Evolutionary conservation across 352 stramenopile genomes (phyloP), one percentile per base, ranked within the genome.

Genomic region (Poterioochromonas sp.): DNA sequence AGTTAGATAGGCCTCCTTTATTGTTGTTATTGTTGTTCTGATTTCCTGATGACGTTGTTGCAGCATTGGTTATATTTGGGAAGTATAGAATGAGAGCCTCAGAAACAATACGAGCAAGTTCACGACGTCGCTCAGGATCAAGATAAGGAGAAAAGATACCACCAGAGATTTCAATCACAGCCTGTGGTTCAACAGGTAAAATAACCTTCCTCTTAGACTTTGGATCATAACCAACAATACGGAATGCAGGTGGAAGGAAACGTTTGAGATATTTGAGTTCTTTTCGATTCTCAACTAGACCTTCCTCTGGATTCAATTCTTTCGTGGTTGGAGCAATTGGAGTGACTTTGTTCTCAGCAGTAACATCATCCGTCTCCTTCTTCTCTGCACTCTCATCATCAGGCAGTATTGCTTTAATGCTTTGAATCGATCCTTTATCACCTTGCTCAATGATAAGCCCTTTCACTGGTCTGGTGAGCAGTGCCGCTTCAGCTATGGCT

Each of bases 181-280:
- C 71, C 39, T 78, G 43, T 22, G 71, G 71, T 53, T 37, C 2
- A 12, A 78, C 47, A 2, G 11, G 2, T n/a, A 78, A 29, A 29
- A 69, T 5, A 20, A 65, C 3, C 32, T 65, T 63, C 47, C 35
- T 64, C 26, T 49, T 64, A 34, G 71, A 15, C 20, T 43, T 40
- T 35, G 49, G 71, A 51, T 78, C 71, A 39, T 69, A 78, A 41
- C 49, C 71, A 35, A 78, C 71, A 34, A 78, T 40, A 51, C 71
- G 41, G 29, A 78, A 68, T 2, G 71, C 43, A 44, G 71, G 49
- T 26, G 71, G 47, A 18, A 49, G 29, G 29, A 69, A 68, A 8
- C 32, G n/a, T 1, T 41, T 3, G 0, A 78, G 18, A 34, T 34
- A 8, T 32, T 71, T 22, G 3, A 43, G 11, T 3, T 26, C 8